These are phyloP conservation scores for Coemansia sp. DNA, from an alignment of 192 early-diverging fungal species.

Conservation along the genomic window DNA sequence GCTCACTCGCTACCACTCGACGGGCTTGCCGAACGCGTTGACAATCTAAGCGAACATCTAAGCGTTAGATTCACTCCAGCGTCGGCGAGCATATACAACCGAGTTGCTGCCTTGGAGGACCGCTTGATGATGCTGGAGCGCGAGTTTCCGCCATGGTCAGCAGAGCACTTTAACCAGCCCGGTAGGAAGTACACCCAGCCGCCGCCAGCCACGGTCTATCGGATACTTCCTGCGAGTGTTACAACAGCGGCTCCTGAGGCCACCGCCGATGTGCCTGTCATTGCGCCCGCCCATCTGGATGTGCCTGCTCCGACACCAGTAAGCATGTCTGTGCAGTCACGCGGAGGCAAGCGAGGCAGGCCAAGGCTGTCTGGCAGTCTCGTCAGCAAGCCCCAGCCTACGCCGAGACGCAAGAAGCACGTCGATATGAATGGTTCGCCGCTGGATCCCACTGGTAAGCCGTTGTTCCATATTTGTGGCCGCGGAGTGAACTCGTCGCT, in stretches of 20 bases:
- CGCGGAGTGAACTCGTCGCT: constrained; percentile 57
- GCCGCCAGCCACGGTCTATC: constrained; percentile 37
- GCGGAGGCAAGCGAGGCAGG: constrained; percentile 2
- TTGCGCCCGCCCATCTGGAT: neutral
- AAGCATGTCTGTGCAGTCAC: neutral
- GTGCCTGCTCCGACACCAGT: neutral
- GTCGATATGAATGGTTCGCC: constrained; percentile 17
- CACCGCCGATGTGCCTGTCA: neutral
- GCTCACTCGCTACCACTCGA: constrained; percentile 18
- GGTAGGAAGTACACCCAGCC: constrained; percentile 34
- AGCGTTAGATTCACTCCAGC: constrained; percentile 65
- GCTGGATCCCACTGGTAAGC: constrained; percentile 34
- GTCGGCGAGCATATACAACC: constrained; percentile 29
- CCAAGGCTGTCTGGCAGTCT: constrained; percentile 1
- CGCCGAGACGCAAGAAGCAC: constrained; percentile 26
- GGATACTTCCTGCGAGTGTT: constrained; percentile 16
- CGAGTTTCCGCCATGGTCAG: constrained; percentile 79
- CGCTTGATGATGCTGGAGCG: constrained; percentile 75
- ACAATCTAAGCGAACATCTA: constrained; percentile 75
- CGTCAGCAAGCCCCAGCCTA: neutral
- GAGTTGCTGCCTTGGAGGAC: constrained; percentile 77
- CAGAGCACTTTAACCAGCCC: constrained; percentile 71
- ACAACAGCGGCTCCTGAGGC: neutral
- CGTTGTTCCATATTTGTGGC: constrained; percentile 47
- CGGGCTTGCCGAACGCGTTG: constrained; percentile 59